A percentile compares a stretch with the other conserved stretches of the same genome.
Evolutionary conservation across 257 asterid genomes (phyloP).

Genomic region (Lycium barbarum): DNA sequence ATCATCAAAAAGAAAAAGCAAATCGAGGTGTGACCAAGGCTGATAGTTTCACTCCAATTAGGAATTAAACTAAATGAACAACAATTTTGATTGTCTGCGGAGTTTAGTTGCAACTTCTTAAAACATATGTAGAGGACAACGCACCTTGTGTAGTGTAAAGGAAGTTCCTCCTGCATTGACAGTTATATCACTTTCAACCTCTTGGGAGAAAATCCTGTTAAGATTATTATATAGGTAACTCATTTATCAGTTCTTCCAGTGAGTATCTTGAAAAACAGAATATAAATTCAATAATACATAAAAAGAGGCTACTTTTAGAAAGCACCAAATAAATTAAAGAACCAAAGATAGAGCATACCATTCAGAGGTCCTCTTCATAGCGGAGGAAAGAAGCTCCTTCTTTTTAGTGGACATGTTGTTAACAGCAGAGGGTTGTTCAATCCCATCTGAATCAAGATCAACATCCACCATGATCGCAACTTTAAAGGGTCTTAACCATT

Average conservation of each 20-base stretch:
- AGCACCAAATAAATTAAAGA: not conserved
- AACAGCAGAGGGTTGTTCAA: conserved; percentile 23
- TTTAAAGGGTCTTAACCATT: conserved; percentile 22
- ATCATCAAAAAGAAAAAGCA: not conserved
- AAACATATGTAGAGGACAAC: not conserved
- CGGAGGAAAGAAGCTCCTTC: conserved; percentile 70
- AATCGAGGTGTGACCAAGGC: not conserved
- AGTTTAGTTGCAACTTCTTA: not conserved
- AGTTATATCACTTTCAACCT: conserved; percentile 77
- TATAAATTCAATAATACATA: not conserved
- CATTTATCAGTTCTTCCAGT: not conserved
- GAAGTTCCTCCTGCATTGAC: conserved; percentile 71
- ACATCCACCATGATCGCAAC: conserved; percentile 37
- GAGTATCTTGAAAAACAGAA: not conserved
- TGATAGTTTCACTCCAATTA: not conserved
- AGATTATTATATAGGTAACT: conserved; percentile 29
- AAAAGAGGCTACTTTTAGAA: not conserved
- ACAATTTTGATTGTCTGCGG: not conserved
- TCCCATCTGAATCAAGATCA: conserved; percentile 38
- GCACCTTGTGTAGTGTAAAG: conserved; percentile 85
- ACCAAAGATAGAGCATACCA: conserved; percentile 52
- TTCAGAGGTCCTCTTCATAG: conserved; percentile 86
- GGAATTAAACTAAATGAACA: not conserved
- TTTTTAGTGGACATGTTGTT: conserved; percentile 60
- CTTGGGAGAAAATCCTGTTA: conserved; percentile 86